Base-by-base conservation (phyloP, 352 stramenopile species). In the Phytophthora aleatoria region DNA sequence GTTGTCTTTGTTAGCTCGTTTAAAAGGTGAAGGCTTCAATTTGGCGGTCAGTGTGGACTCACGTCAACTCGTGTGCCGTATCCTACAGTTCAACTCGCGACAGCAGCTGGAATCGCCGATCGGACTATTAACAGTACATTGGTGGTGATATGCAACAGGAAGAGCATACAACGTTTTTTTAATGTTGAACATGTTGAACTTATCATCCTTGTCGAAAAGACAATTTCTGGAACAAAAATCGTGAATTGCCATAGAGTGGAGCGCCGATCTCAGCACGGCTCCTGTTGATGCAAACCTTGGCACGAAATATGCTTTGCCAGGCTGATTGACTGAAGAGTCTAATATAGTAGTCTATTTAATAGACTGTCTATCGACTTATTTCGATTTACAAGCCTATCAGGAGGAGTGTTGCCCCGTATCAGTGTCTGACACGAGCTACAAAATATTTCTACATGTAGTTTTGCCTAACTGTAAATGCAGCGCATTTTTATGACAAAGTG, bases 241-340 rank as follows among this genome's bases (percentile, higher is more conserved):
- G 11, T 5, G 33, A 66, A 66, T 8, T 56, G 58, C 28, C 24
- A 66, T 66, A 66, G 50, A 66, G 58, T 66, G 15, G 41, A 42
- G 10, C 28, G 13, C 58, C 58, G 50, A 66, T 66, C 42, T 66
- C 58, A 55, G 7, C 15, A 6, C 4, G 13, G 45, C 31, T 61
- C 38, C 36, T 52, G 28, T 45, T 11, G 28, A 57, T n/a, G 41
- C 57, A 58, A 65, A 57, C 57, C 57, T 16, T 28, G 30, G 33
- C 55, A 62, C 26, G 3, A 56, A 27, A 36, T 11, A 15, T 38
- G 36, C 56, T 49, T 54, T 56, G 45, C 47, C 28, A n/a, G 42
- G 10, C 43, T 55, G 15, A 50, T 53, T 43, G 26, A 41, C 20
- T 20, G 35, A 15, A 15, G 35, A 41, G 27, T 33, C 30, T 33